Evolutionary conservation across 2,329 filamentous ascomycete genomes (phyloP).

Genomic region (Cytospora schulzeri): DNA sequence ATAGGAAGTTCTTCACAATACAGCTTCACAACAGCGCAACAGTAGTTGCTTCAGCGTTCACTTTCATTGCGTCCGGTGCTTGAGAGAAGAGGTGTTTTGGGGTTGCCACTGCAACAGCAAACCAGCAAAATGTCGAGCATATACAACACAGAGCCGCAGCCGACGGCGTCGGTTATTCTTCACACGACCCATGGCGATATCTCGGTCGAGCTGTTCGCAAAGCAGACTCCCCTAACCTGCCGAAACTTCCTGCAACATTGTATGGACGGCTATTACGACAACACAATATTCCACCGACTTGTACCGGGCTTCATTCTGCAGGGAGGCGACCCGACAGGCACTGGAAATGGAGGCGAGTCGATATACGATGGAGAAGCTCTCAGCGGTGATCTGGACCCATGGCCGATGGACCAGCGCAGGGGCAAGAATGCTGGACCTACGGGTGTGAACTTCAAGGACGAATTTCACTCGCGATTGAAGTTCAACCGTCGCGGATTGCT

Average conservation of each 20-base stretch:
- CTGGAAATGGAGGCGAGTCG: constrained; percentile 86
- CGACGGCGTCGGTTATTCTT: constrained; percentile 87
- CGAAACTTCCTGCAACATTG: constrained; percentile 96
- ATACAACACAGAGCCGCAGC: constrained; percentile 93
- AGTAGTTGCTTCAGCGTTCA: background rate
- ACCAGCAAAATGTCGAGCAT: constrained; percentile 72
- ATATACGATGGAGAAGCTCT: constrained; percentile 86
- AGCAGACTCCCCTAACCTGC: constrained; percentile 86
- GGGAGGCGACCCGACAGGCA: constrained; percentile 91
- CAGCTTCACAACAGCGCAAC: background rate
- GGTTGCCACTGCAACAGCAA: background rate
- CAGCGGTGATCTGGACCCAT: constrained; percentile 71
- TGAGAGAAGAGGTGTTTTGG: background rate
- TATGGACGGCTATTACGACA: constrained; percentile 92
- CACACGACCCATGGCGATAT: constrained; percentile 90
- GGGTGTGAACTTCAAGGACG: constrained; percentile 72
- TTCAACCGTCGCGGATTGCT: constrained; percentile 89
- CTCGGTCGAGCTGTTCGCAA: constrained; percentile 89
- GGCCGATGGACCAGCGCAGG: constrained; percentile 67
- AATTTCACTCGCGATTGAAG: constrained; percentile 88
- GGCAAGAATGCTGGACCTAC: constrained; percentile 61
- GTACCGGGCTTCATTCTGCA: constrained; percentile 92
- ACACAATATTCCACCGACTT: constrained; percentile 91
- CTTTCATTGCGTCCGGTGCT: background rate
- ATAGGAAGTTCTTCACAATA: background rate